Percentiles rank a stretch among this genome's conserved stretches.
Evolutionary conservation across 129 eudicot genomes (phyloP).

Genomic region (Lonicera japonica): DNA sequence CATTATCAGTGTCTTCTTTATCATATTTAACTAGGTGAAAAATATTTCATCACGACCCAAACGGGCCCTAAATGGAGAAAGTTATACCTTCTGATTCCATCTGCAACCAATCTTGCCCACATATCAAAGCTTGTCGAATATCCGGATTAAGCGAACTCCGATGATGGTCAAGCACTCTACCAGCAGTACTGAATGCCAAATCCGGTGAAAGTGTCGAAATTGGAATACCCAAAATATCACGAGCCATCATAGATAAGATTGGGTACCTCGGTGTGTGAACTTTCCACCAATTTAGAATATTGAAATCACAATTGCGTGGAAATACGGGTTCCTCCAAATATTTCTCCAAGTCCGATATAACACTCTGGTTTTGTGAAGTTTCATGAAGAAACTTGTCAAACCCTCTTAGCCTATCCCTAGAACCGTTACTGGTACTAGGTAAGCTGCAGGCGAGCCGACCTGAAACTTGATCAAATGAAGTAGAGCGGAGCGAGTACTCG

Average conservation of each 20-base stretch:
- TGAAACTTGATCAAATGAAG: slow-evolving; percentile 40
- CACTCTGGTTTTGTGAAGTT: slow-evolving; percentile 58
- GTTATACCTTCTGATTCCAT: slow-evolving; percentile 64
- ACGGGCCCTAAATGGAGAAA: not conserved
- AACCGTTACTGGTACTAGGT: slow-evolving; percentile 33
- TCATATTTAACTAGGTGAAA: not conserved
- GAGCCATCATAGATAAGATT: slow-evolving; percentile 82
- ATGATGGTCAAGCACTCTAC: slow-evolving; percentile 67
- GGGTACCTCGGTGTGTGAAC: slow-evolving; percentile 97
- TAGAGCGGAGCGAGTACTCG: slow-evolving; percentile 55
- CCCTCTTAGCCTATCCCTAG: slow-evolving; percentile 72
- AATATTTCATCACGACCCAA: not conserved
- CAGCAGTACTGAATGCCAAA: slow-evolving; percentile 62
- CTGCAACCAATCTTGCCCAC: slow-evolving; percentile 89
- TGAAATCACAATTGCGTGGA: slow-evolving; percentile 78
- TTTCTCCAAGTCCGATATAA: slow-evolving; percentile 76
- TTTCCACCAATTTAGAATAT: slow-evolving; percentile 89
- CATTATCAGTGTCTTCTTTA: too few species aligned
- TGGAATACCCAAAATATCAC: slow-evolving; percentile 69
- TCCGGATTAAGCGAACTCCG: slow-evolving; percentile 60
- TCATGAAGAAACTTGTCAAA: slow-evolving; percentile 87
- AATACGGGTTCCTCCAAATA: slow-evolving; percentile 91
- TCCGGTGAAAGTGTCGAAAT: slow-evolving; percentile 67
- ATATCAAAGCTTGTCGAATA: slow-evolving; percentile 78
- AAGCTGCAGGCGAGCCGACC: slow-evolving; percentile 29